Evolutionary conservation across 2,329 filamentous ascomycete genomes (phyloP).

Genomic region (Pseudopyricularia cyperi): DNA sequence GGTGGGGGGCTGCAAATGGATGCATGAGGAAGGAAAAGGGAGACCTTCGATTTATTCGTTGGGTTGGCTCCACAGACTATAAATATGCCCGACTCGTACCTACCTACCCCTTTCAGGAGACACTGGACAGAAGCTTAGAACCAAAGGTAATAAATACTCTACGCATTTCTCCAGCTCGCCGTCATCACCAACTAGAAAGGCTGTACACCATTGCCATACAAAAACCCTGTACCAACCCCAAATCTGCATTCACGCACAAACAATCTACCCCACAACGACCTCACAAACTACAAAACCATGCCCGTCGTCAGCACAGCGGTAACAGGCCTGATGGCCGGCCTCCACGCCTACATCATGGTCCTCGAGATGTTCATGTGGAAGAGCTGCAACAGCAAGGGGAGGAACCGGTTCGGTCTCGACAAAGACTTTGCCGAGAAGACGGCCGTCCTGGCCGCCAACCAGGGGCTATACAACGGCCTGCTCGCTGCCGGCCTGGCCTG

Average conservation of each 20-base stretch:
- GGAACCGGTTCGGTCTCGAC: constrained; percentile 27
- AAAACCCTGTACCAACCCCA: too few relatives aligned
- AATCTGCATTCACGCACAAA: not conserved
- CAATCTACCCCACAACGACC: not conserved
- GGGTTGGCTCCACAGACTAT: too few relatives aligned
- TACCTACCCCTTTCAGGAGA: too few relatives aligned
- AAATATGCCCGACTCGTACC: too few relatives aligned
- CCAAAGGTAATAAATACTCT: not conserved
- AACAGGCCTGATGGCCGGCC: constrained; percentile 23
- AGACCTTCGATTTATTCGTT: too few relatives aligned
- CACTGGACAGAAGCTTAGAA: too few relatives aligned
- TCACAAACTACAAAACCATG: constrained; percentile 4
- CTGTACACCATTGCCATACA: too few relatives aligned
- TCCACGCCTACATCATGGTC: constrained; percentile 34
- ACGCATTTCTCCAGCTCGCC: not conserved
- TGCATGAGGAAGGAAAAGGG: too few relatives aligned
- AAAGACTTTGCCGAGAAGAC: constrained; percentile 32
- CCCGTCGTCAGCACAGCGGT: constrained; percentile 8
- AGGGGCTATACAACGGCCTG: constrained; percentile 40
- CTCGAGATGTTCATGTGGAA: constrained; percentile 39
- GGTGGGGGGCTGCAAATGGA: too few relatives aligned
- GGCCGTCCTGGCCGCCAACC: constrained; percentile 31
- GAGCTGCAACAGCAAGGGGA: constrained; percentile 22
- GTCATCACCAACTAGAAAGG: too few relatives aligned
- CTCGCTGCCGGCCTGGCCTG: constrained; percentile 34